Conservation (phyloP, 2,329 filamentous ascomycete species). For the Coniochaeta ligniaria region DNA sequence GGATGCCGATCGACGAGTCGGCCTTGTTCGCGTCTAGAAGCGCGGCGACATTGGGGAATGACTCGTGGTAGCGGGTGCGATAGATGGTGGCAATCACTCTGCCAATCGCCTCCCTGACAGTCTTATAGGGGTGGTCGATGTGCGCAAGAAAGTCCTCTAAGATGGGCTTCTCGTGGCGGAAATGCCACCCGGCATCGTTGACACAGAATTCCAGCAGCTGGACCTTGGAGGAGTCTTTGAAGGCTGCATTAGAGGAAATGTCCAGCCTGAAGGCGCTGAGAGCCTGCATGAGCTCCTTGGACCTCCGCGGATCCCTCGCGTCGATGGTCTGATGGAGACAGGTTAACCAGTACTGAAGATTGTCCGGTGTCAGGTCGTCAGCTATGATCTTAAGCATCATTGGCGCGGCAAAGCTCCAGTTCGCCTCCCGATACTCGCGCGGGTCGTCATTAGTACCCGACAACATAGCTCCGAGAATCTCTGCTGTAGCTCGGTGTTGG, state of each 20-base stretch:
- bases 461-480: slow-evolving; percentile 83
- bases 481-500: slow-evolving; percentile 89
- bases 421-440: slow-evolving; percentile 61
- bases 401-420: slow-evolving; percentile 88
- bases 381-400: slow-evolving; percentile 79
- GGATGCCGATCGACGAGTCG: slow-evolving; percentile 73
- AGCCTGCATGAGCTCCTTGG: slow-evolving; percentile 77
- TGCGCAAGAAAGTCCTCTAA: slow-evolving; percentile 83
- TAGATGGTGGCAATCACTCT: slow-evolving; percentile 82
- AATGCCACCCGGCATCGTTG: slow-evolving; percentile 90
- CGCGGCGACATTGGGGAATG: slow-evolving; percentile 70
- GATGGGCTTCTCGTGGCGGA: slow-evolving; percentile 82
- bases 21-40: slow-evolving; percentile 74
- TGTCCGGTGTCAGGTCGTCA: slow-evolving; percentile 92
- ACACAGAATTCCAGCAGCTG: slow-evolving; percentile 84
- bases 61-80: slow-evolving; percentile 89
- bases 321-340: slow-evolving; percentile 87
- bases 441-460: slow-evolving; percentile 74
- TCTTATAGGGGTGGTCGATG: slow-evolving; percentile 96
- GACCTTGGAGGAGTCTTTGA: slow-evolving; percentile 97
- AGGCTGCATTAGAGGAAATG: slow-evolving; percentile 91
- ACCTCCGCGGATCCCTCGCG: slow-evolving; percentile 80
- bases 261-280: slow-evolving; percentile 83
- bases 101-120: slow-evolving; percentile 90
- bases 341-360: slow-evolving; percentile 88